phyloP scores from a whole-genome alignment of 1,284 basidiomycete genomes.

The Ustilago trichophora region DNA sequence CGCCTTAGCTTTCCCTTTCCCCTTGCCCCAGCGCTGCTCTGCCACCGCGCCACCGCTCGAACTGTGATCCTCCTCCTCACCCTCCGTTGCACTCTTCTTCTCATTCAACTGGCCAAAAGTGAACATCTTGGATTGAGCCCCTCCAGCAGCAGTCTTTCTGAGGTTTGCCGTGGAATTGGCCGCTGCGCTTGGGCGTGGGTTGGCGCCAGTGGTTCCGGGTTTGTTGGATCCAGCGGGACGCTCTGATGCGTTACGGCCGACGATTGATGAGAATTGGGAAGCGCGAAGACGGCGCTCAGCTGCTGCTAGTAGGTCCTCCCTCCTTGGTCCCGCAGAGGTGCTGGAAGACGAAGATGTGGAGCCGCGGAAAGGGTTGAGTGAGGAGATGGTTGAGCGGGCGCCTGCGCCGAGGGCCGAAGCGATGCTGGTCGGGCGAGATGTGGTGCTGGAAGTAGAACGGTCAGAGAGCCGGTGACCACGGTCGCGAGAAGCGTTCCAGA shows the following conservation, averaged over 20 bases:
- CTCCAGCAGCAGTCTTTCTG: constrained; percentile 24
- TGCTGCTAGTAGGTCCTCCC: constrained; percentile 53
- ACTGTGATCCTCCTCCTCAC: constrained; percentile 40
- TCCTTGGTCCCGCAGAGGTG: constrained; percentile 15
- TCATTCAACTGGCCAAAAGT: constrained; percentile 40
- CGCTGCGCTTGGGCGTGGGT: constrained; percentile 8
- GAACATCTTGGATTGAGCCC: constrained; percentile 18
- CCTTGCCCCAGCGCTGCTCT: constrained; percentile 33
- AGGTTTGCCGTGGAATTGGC: constrained; percentile 13
- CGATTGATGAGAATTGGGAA: constrained; percentile 36
- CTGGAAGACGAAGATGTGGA: constrained; percentile 2
- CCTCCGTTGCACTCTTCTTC: neutral
- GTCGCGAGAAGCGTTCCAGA: constrained; percentile 38
- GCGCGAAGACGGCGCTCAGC: constrained; percentile 49
- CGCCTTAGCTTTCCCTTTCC: constrained; percentile 20
- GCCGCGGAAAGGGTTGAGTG: constrained; percentile 36
- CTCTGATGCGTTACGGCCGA: constrained; percentile 46
- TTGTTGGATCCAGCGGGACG: constrained; percentile 18
- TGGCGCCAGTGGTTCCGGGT: constrained; percentile 23
- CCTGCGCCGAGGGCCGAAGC: constrained; percentile 34
- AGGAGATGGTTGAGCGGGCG: constrained; percentile 10
- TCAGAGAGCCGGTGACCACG: constrained; percentile 26
- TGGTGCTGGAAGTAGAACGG: neutral
- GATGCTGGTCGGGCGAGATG: constrained; percentile 18
- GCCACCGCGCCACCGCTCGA: constrained; percentile 49